Percentiles rank a stretch among this genome's conserved stretches.
Evolutionary conservation across 345 rosid species (phyloP).

Genomic region (Eucalyptus victrix): DNA sequence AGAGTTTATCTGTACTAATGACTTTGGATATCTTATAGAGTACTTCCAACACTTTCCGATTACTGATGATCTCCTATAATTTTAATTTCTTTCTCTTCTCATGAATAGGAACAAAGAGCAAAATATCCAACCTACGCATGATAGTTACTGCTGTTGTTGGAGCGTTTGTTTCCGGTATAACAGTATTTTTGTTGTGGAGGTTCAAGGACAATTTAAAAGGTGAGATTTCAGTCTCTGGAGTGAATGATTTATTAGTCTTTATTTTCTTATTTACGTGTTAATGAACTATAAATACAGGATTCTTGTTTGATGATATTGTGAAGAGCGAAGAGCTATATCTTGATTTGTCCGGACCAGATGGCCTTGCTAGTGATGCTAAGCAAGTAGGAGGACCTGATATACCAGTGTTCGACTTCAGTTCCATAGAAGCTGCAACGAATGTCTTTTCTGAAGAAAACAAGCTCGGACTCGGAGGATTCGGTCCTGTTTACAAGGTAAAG

Average conservation of each 20-base stretch:
- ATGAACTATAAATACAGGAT: background rate
- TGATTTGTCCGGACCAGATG: slow-evolving; percentile 26
- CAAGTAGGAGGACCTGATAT: slow-evolving; percentile 37
- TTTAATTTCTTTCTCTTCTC: background rate
- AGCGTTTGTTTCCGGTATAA: slow-evolving; percentile 7
- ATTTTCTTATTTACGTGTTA: background rate
- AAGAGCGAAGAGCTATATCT: slow-evolving; percentile 17
- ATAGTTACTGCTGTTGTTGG: slow-evolving; percentile 22
- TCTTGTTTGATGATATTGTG: slow-evolving; percentile 7
- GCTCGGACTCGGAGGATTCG: slow-evolving; percentile 84
- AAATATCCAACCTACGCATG: slow-evolving; percentile 18
- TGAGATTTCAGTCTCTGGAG: background rate
- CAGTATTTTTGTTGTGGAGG: slow-evolving; percentile 29
- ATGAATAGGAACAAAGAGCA: slow-evolving; percentile 12
- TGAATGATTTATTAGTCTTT: background rate
- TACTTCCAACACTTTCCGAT: background rate
- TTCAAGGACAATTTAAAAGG: slow-evolving; percentile 35
- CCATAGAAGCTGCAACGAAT: slow-evolving; percentile 40
- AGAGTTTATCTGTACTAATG: background rate
- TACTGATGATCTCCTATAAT: background rate
- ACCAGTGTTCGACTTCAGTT: slow-evolving; percentile 25
- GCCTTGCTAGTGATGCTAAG: slow-evolving; percentile 18
- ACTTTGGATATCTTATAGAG: background rate
- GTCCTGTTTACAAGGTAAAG: slow-evolving; percentile 71
- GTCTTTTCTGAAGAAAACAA: slow-evolving; percentile 53